These are phyloP conservation scores for Dentipellis fragilis DNA, from an alignment of 768 basidiomycete species.

Conservation along the genomic window DNA sequence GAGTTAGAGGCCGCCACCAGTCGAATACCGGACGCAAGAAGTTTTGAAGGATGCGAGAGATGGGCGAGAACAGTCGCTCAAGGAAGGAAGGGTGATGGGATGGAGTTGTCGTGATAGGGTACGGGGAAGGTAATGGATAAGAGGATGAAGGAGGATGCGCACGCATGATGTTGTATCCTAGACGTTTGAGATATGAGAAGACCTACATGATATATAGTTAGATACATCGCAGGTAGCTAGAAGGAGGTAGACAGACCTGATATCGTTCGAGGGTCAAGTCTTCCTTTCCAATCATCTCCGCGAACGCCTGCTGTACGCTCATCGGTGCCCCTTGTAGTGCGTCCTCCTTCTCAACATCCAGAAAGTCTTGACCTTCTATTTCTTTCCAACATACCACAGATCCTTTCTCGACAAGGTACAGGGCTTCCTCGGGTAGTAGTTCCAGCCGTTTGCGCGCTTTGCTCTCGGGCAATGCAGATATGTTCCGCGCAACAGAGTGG, in stretches of 20 bases:
- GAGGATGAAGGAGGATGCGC: slow-evolving; percentile 45
- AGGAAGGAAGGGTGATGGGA: slow-evolving; percentile 28
- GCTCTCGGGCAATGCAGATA: slow-evolving; percentile 20
- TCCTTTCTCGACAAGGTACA: slow-evolving; percentile 90
- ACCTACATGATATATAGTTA: slow-evolving; percentile 40
- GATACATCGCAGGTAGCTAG: neutral
- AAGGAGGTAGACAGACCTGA: slow-evolving; percentile 44
- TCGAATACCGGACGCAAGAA: slow-evolving; percentile 29
- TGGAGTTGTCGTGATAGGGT: slow-evolving; percentile 8
- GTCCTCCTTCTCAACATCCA: slow-evolving; percentile 27
- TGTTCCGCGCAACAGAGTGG: slow-evolving; percentile 52
- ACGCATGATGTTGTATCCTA: slow-evolving; percentile 87
- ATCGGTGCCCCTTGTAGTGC: slow-evolving; percentile 57
- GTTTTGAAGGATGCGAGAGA: slow-evolving; percentile 18
- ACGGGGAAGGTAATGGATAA: slow-evolving; percentile 33
- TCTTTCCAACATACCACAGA: slow-evolving; percentile 78
- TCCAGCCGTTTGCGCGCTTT: slow-evolving; percentile 63
- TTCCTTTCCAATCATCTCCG: slow-evolving; percentile 74
- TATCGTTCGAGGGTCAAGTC: slow-evolving; percentile 78
- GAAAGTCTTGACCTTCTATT: slow-evolving; percentile 15
- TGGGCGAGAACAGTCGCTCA: slow-evolving; percentile 21
- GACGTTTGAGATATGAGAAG: slow-evolving; percentile 82
- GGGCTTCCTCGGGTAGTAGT: slow-evolving; percentile 87
- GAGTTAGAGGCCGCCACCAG: slow-evolving; percentile 60
- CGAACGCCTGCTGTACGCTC: slow-evolving; percentile 85